Conservation (phyloP, 169 alveolate genomes). For the Ichthyophthirius multifiliis region DNA sequence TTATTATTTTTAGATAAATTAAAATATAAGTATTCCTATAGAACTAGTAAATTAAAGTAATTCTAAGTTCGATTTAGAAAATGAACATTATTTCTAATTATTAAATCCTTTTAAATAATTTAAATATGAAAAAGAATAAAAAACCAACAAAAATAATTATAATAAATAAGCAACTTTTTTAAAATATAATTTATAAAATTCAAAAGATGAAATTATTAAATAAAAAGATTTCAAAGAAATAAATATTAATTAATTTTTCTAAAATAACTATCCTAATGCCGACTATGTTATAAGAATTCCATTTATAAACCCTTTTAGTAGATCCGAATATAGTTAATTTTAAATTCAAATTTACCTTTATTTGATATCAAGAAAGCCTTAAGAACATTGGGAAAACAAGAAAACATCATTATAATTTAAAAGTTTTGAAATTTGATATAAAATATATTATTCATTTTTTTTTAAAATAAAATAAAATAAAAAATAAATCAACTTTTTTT, state of each 20-base stretch:
- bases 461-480: no score
- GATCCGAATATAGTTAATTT: background rate
- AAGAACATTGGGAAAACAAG: background rate
- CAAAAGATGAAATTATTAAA: background rate
- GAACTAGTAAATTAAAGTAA: no score
- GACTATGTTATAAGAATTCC: background rate
- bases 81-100: background rate
- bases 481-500: no score
- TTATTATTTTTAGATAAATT: no score
- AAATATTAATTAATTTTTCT: background rate
- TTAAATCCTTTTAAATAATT: background rate
- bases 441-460: no score
- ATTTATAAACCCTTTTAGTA: background rate
- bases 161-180: background rate
- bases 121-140: background rate
- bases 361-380: background rate
- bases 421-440: no score
- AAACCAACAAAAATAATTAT: background rate
- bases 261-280: background rate
- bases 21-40: no score
- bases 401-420: no score
- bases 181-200: no score
- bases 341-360: background rate
- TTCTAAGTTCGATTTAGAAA: slow-evolving; percentile 5
- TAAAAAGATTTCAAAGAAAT: background rate